Percentiles rank a stretch among this genome's conserved stretches.
Conservation (phyloP, 805 yeast species). For the Metschnikowia arizonensis region DNA sequence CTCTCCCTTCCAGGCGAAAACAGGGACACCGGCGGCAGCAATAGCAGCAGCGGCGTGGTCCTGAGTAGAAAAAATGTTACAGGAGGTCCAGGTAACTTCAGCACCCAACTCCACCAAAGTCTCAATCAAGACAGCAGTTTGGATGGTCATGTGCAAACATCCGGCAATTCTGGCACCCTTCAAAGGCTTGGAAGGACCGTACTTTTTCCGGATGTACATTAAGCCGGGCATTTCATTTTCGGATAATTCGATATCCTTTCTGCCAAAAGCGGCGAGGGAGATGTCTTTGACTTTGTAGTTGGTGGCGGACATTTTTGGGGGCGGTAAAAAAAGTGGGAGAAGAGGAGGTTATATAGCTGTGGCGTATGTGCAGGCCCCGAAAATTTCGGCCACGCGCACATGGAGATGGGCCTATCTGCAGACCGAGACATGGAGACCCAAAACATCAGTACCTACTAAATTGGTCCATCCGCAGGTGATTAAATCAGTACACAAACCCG, state of each 20-base stretch:
- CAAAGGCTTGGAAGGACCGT: slow-evolving; percentile 89
- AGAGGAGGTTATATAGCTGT: slow-evolving; percentile 1
- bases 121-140: slow-evolving; percentile 98
- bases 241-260: slow-evolving; percentile 97
- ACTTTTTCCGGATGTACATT: slow-evolving; percentile 92
- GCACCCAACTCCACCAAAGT: slow-evolving; percentile 97
- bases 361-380: not conserved
- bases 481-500: no score
- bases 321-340: not conserved
- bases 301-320: slow-evolving; percentile 32
- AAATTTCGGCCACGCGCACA: slow-evolving; percentile 1
- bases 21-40: slow-evolving; percentile 99
- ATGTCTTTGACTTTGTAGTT: slow-evolving; percentile 96
- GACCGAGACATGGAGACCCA: not conserved
- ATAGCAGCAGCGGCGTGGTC: slow-evolving; percentile 99
- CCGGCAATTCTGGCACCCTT: slow-evolving; percentile 99
- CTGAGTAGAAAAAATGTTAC: slow-evolving; percentile 99
- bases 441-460: no score
- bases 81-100: slow-evolving; percentile 98
- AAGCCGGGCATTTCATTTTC: slow-evolving; percentile 99
- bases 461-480: no score
- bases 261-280: slow-evolving; percentile 98
- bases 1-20: slow-evolving; percentile 99
- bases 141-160: slow-evolving; percentile 99
- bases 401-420: not conserved